Evolutionary conservation across 805 yeast genomes (phyloP).

Genomic region (Yamadazyma takamatsuzukensis): DNA sequence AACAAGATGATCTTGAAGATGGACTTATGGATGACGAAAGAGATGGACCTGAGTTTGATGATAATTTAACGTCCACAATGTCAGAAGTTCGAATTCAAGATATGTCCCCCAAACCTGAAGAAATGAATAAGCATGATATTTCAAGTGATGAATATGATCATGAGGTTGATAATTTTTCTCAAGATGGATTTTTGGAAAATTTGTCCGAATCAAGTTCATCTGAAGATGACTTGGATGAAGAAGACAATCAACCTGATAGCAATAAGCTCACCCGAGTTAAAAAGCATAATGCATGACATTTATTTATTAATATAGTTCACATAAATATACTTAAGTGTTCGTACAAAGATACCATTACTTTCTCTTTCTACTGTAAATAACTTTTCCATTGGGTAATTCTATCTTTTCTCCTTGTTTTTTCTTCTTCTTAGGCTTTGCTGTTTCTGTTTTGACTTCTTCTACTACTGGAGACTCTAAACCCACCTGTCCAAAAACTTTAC

Average conservation of each 20-base stretch:
- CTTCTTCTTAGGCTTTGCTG: constrained; percentile 20
- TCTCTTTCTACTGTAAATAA: constrained; percentile 34
- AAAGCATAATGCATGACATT: constrained; percentile 23
- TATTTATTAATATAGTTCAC: constrained; percentile 1
- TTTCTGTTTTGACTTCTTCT: constrained; percentile 9
- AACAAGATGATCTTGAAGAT: constrained; percentile 15
- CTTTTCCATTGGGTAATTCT: constrained; percentile 61
- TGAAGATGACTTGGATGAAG: constrained; percentile 19
- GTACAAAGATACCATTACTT: too few species aligned
- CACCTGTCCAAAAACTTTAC: constrained; percentile 21
- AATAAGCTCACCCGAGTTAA: constrained; percentile 42
- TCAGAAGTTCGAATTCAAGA: constrained; percentile 21
- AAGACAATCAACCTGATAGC: constrained; percentile 18
- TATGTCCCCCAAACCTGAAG: constrained; percentile 30
- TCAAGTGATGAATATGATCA: constrained; percentile 26
- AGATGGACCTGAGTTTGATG: constrained; percentile 18
- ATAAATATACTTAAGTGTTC: too few species aligned
- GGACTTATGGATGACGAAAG: constrained; percentile 16
- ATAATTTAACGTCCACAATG: constrained; percentile 13
- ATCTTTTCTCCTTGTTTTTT: constrained; percentile 40
- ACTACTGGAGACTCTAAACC: constrained; percentile 2
- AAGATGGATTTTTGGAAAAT: constrained; percentile 33
- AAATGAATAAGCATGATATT: constrained; percentile 17
- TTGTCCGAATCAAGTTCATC: constrained; percentile 44
- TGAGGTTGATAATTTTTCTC: constrained; percentile 23